These are phyloP conservation scores for Gnetum montanum DNA, from an alignment of 75 land plant species.

Conservation along the genomic window DNA sequence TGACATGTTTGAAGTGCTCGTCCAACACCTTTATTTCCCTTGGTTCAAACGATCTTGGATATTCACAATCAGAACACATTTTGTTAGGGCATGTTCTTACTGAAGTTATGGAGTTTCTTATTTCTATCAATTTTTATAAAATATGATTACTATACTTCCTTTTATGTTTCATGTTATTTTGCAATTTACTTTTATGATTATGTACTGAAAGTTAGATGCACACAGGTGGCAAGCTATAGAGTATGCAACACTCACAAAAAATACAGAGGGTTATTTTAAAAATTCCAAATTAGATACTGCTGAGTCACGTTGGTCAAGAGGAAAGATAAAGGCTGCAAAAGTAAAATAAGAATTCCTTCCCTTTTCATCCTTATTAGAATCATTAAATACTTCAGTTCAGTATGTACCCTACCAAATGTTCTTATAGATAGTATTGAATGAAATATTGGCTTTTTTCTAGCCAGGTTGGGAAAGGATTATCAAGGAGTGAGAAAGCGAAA, in stretches of 20 bases:
- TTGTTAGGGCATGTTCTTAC: no score
- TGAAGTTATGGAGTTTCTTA: no score
- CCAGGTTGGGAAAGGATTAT: slow-evolving; percentile 85
- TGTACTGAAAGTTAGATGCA: neutral
- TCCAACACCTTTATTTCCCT: no score
- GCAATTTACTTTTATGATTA: no score
- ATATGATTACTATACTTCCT: no score
- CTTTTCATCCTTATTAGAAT: neutral
- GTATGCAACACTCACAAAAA: slow-evolving; percentile 24
- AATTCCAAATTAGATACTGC: slow-evolving; percentile 16
- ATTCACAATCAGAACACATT: no score
- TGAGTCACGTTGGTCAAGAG: slow-evolving; percentile 30
- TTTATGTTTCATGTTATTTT: no score
- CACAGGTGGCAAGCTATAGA: slow-evolving; percentile 65
- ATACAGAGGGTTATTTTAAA: slow-evolving; percentile 21
- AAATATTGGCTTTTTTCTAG: neutral
- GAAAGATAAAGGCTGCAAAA: slow-evolving; percentile 47
- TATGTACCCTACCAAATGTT: neutral
- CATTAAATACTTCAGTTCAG: neutral
- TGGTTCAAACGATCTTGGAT: no score
- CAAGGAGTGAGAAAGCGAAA: slow-evolving; percentile 78
- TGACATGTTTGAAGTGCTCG: no score
- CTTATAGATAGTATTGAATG: neutral
- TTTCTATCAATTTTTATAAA: no score
- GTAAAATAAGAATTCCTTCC: slow-evolving; percentile 9